Evolutionary conservation across 1,139 yeast species (phyloP).

Genomic region (Hansenula lynferdii): DNA sequence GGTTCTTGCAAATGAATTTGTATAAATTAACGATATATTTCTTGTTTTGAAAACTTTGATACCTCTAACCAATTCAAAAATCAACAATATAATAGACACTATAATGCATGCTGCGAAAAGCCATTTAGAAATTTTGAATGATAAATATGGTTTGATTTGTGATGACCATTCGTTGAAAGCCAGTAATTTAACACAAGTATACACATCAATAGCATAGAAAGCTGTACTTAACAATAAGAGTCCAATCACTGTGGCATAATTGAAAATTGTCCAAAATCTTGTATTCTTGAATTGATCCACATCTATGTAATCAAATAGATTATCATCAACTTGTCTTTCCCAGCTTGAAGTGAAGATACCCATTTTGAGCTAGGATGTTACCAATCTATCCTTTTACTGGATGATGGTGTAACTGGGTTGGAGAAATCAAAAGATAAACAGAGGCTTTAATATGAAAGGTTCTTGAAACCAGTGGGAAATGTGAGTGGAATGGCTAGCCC

Average conservation of each 20-base stretch:
- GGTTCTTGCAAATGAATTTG: conserved; percentile 59
- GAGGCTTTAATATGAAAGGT: no score
- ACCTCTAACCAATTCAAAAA: conserved; percentile 60
- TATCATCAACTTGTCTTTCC: conserved; percentile 10
- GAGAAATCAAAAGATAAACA: no score
- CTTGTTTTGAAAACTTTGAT: conserved; percentile 51
- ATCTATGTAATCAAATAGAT: conserved; percentile 30
- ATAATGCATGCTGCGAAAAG: conserved; percentile 81
- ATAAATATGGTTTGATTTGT: conserved; percentile 49
- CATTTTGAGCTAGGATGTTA: no score
- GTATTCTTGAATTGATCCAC: conserved; percentile 48
- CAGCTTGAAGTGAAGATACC: conserved; percentile 15
- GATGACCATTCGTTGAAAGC: conserved; percentile 77
- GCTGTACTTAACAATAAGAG: conserved; percentile 50
- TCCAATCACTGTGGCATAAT: conserved; percentile 49
- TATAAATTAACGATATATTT: conserved; percentile 67
- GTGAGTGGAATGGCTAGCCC: no score
- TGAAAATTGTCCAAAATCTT: conserved; percentile 45
- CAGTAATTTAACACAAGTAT: conserved; percentile 71
- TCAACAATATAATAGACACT: conserved; percentile 56
- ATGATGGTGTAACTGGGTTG: no score
- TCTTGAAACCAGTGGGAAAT: no score
- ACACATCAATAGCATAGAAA: conserved; percentile 67
- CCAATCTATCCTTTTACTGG: no score
- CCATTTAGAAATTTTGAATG: conserved; percentile 68